Percentiles rank a stretch among this genome's conserved stretches.
Evolutionary conservation across 257 asterid genomes (phyloP).

Genomic region (Solanum tarapatanum): DNA sequence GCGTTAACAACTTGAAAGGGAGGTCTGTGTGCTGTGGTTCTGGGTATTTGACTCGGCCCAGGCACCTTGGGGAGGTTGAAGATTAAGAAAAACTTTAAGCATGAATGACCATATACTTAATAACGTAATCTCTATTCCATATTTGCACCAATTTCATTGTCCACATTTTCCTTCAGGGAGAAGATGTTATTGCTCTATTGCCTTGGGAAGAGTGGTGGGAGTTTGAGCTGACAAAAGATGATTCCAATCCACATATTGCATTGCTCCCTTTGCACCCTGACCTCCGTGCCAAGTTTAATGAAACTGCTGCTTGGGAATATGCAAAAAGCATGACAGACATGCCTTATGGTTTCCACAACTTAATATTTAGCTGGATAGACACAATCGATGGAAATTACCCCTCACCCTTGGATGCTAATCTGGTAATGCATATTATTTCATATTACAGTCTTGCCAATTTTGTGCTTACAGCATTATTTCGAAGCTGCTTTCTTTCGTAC

Average conservation of each 20-base stretch:
- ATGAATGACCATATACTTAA: background rate
- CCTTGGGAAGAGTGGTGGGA: slow-evolving; percentile 99
- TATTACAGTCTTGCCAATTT: background rate
- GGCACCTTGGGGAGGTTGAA: no score
- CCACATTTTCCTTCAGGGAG: slow-evolving; percentile 37
- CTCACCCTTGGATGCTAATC: slow-evolving; percentile 74
- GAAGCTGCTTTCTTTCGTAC: background rate
- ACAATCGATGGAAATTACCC: slow-evolving; percentile 71
- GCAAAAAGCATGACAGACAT: slow-evolving; percentile 67
- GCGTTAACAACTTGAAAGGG: no score
- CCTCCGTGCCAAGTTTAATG: slow-evolving; percentile 69
- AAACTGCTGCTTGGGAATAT: slow-evolving; percentile 88
- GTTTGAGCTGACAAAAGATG: slow-evolving; percentile 66
- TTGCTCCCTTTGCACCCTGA: slow-evolving; percentile 77
- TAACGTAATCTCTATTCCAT: background rate
- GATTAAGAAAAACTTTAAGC: background rate
- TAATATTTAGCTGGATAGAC: slow-evolving; percentile 95
- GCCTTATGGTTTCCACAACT: slow-evolving; percentile 89
- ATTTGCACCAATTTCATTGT: background rate
- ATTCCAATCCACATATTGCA: slow-evolving; percentile 80
- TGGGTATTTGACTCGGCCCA: no score
- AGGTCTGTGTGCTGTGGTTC: no score
- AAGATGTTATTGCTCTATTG: slow-evolving; percentile 65
- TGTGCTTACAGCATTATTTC: background rate
- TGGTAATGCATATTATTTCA: slow-evolving; percentile 38